Evolutionary conservation across 805 yeast species (phyloP).

Genomic region (Citeromyces nyonsensis): DNA sequence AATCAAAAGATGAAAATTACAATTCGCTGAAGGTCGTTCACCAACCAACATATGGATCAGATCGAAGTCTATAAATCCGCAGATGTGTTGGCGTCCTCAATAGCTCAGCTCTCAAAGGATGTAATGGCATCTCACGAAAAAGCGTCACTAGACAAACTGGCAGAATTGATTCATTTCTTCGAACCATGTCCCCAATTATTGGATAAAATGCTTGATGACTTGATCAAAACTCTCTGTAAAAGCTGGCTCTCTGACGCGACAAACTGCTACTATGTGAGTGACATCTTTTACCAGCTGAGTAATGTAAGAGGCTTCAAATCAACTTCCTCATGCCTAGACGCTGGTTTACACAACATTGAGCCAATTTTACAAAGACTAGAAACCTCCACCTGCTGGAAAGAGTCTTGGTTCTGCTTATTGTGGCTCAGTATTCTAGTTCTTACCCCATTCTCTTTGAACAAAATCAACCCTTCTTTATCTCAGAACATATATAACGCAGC

Average conservation of each 20-base stretch:
- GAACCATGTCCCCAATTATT: constrained; percentile 37
- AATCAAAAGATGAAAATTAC: too few relatives aligned
- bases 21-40: not conserved
- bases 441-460: constrained; percentile 55
- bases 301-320: constrained; percentile 56
- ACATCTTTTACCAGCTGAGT: constrained; percentile 39
- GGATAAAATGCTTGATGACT: constrained; percentile 18
- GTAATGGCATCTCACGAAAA: not conserved
- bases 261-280: constrained; percentile 4
- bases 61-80: not conserved
- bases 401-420: constrained; percentile 31
- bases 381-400: constrained; percentile 22
- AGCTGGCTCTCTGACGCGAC: constrained; percentile 4
- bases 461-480: constrained; percentile 18
- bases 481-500: constrained; percentile 19
- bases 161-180: constrained; percentile 25
- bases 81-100: not conserved
- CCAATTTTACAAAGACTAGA: constrained; percentile 13
- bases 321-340: constrained; percentile 40
- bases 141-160: constrained; percentile 3
- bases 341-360: constrained; percentile 37
- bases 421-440: constrained; percentile 62
- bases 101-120: too few relatives aligned
- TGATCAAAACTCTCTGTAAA: constrained; percentile 1
- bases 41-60: not conserved